Evolutionary conservation across 768 basidiomycete genomes (phyloP).

Genomic region (Tephrocybe sp.): DNA sequence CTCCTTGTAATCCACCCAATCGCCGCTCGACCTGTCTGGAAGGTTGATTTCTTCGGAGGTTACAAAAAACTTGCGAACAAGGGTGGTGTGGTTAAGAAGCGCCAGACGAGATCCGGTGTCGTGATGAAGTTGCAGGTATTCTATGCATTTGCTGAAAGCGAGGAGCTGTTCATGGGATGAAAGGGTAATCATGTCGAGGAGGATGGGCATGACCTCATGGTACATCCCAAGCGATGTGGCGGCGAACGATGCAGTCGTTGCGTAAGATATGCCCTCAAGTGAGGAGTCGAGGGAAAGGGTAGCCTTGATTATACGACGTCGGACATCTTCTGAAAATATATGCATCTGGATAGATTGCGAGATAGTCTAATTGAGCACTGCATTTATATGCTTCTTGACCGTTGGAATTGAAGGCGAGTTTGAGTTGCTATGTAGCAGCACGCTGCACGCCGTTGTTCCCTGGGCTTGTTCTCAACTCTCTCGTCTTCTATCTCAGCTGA

Average conservation of each 20-base stretch:
- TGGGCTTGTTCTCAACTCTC: too few species aligned
- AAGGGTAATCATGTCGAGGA: slow-evolving; percentile 37
- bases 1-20: slow-evolving; percentile 15
- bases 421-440: too few species aligned
- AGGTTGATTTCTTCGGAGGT: slow-evolving; percentile 10
- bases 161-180: slow-evolving; percentile 22
- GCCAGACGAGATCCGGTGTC: slow-evolving; percentile 18
- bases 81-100: slow-evolving; percentile 26
- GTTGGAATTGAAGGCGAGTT: too few species aligned
- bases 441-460: too few species aligned
- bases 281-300: not conserved
- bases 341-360: too few species aligned
- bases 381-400: too few species aligned
- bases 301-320: not conserved
- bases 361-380: too few species aligned
- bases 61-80: slow-evolving; percentile 33
- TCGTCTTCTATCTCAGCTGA: too few species aligned
- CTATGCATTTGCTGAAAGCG: slow-evolving; percentile 30
- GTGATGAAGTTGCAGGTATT: slow-evolving; percentile 21
- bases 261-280: slow-evolving; percentile 12
- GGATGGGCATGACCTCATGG: slow-evolving; percentile 31
- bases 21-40: slow-evolving; percentile 17
- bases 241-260: slow-evolving; percentile 28
- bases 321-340: too few species aligned
- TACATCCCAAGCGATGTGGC: slow-evolving; percentile 32